Percentiles rank a stretch among this genome's conserved stretches.
Conservation (phyloP, 176 grass and related monocot genomes). For the Oryza officinalis region DNA sequence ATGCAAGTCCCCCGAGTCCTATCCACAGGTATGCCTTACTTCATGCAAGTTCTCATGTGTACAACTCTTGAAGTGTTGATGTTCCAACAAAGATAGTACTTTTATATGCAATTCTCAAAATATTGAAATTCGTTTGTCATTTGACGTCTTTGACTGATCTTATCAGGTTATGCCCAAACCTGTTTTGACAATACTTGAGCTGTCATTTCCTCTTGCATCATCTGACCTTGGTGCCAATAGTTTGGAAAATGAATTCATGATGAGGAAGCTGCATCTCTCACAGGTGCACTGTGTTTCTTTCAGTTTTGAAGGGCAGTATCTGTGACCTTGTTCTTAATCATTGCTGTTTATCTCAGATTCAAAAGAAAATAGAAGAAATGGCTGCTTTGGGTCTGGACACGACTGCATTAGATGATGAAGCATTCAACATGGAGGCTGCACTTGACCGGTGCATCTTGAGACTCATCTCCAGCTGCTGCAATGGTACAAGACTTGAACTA, state of each 20-base stretch:
- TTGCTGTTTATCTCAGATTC: conserved; percentile 56
- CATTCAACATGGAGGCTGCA: conserved; percentile 79
- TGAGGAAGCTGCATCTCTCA: conserved; percentile 74
- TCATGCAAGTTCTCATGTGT: neutral
- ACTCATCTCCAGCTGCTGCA: conserved; percentile 93
- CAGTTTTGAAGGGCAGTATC: neutral
- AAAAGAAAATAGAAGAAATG: conserved; percentile 68
- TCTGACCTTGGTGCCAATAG: conserved; percentile 82
- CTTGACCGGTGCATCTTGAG: conserved; percentile 90
- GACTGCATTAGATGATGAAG: conserved; percentile 69
- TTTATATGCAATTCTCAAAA: conserved; percentile 11
- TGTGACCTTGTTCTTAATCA: conserved; percentile 30
- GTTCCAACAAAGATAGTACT: conserved; percentile 4
- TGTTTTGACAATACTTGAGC: conserved; percentile 67
- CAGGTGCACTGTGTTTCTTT: conserved; percentile 56
- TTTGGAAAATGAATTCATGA: conserved; percentile 93
- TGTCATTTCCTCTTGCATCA: conserved; percentile 79
- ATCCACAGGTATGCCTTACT: conserved; percentile 59
- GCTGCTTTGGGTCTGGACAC: conserved; percentile 56
- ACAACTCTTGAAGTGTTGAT: neutral
- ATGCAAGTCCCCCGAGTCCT: conserved; percentile 75
- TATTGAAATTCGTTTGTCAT: neutral
- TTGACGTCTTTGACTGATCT: conserved; percentile 14
- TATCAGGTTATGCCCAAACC: conserved; percentile 92
- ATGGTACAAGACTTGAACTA: conserved; percentile 57